Percentiles rank a stretch among this genome's conserved stretches.
Evolutionary conservation across 352 stramenopile species (phyloP).

Genomic region (Globisporangium takayamanum): DNA sequence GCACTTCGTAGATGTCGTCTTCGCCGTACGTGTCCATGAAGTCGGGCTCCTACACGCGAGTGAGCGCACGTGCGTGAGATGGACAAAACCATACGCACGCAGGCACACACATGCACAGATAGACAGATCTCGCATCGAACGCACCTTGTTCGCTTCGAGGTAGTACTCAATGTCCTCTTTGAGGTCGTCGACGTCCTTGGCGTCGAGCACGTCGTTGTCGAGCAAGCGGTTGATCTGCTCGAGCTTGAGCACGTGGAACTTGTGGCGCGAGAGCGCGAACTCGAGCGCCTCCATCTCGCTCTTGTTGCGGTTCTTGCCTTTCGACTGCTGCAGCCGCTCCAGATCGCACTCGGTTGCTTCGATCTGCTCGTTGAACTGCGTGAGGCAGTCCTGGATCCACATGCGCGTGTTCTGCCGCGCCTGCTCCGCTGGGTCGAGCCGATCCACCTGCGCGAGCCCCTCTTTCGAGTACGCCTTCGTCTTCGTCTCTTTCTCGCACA

Average conservation of each 20-base stretch:
- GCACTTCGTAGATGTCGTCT: slow-evolving; percentile 93
- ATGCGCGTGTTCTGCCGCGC: slow-evolving; percentile 69
- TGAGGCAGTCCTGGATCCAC: slow-evolving; percentile 82
- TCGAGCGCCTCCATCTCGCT: slow-evolving; percentile 89
- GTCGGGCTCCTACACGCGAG: slow-evolving; percentile 70
- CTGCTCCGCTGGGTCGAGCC: slow-evolving; percentile 87
- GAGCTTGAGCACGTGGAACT: slow-evolving; percentile 97
- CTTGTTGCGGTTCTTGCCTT: slow-evolving; percentile 95
- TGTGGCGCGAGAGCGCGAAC: slow-evolving; percentile 88
- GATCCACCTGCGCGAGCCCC: slow-evolving; percentile 91
- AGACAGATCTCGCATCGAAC: neutral
- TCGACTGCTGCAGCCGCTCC: slow-evolving; percentile 74
- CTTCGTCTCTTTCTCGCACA: slow-evolving; percentile 99
- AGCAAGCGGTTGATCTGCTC: slow-evolving; percentile 97
- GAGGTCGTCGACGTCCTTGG: slow-evolving; percentile 91
- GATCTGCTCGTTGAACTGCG: slow-evolving; percentile 87
- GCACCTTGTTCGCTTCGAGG: slow-evolving; percentile 87
- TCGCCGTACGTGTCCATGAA: slow-evolving; percentile 90
- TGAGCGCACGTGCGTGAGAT: neutral
- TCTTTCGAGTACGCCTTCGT: slow-evolving; percentile 99
- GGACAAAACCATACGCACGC: neutral
- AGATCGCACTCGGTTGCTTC: slow-evolving; percentile 78
- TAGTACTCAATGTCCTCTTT: slow-evolving; percentile 99
- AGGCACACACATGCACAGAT: neutral
- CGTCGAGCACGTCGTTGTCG: slow-evolving; percentile 94